Evolutionary conservation across 192 early-diverging fungal genomes (phyloP).

Genomic region (Coemansia sp.): DNA sequence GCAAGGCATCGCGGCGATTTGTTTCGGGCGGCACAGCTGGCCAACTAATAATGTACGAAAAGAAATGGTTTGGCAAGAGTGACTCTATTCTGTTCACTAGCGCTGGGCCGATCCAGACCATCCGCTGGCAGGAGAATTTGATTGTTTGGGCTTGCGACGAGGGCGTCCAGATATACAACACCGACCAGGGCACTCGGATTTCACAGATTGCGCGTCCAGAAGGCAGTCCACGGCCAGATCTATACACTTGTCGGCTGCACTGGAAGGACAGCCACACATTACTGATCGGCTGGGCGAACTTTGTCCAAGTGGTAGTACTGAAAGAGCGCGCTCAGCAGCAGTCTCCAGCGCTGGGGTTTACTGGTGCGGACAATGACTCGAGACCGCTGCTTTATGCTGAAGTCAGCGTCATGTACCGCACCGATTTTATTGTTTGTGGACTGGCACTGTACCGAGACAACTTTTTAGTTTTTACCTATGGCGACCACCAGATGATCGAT

Average conservation of each 20-base stretch:
- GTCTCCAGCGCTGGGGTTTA: conserved; percentile 6
- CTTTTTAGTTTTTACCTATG: conserved; percentile 52
- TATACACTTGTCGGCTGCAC: conserved; percentile 80
- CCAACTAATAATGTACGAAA: conserved; percentile 77
- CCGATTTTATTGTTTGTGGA: conserved; percentile 73
- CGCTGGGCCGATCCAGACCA: conserved; percentile 83
- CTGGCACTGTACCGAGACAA: conserved; percentile 66
- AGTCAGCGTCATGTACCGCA: conserved; percentile 58
- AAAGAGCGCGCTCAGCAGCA: conserved; percentile 45
- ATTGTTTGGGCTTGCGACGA: conserved; percentile 96
- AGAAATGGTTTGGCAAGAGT: conserved; percentile 79
- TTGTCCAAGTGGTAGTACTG: conserved; percentile 81
- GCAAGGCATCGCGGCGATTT: conserved; percentile 73
- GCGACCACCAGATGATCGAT: conserved; percentile 26
- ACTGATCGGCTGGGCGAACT: conserved; percentile 93
- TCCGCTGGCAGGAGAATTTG: conserved; percentile 79
- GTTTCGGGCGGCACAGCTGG: conserved; percentile 91
- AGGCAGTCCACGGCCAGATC: conserved; percentile 75
- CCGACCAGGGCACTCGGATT: conserved; percentile 66
- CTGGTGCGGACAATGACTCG: conserved; percentile 2
- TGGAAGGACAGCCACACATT: conserved; percentile 81
- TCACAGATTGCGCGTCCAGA: conserved; percentile 80
- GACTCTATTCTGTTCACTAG: conserved; percentile 82
- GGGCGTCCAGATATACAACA: conserved; percentile 86
- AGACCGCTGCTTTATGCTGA: conserved; percentile 50